Conservation (phyloP, 768 basidiomycete species). For the Amanita subjunquillea region DNA sequence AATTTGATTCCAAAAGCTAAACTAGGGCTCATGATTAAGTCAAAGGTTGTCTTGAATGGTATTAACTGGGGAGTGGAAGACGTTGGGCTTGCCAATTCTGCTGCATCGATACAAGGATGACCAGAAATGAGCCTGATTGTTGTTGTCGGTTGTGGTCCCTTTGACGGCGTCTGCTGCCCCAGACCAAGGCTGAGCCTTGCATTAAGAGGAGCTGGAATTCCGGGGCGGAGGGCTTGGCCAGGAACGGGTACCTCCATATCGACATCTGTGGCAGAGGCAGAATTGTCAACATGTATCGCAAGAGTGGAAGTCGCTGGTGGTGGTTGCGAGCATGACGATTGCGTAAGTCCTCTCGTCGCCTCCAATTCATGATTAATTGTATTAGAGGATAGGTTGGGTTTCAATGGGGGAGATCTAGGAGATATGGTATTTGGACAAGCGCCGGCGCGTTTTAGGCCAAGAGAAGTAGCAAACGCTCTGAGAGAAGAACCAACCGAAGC, state of each 20-base stretch:
- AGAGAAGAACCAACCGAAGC: conserved; percentile 65
- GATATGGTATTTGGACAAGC: conserved; percentile 17
- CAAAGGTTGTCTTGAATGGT: conserved; percentile 59
- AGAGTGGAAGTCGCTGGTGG: background rate
- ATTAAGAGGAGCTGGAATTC: conserved; percentile 48
- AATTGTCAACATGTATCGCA: conserved; percentile 16
- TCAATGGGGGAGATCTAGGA: conserved; percentile 6
- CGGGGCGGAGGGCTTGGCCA: conserved; percentile 46
- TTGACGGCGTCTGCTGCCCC: conserved; percentile 29
- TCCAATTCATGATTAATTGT: background rate
- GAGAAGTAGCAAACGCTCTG: conserved; percentile 64
- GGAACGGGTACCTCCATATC: conserved; percentile 41
- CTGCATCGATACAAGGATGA: background rate
- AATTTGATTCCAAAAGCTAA: conserved; percentile 12
- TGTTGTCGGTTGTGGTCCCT: conserved; percentile 32
- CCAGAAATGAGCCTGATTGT: conserved; percentile 41
- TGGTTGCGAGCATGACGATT: conserved; percentile 7
- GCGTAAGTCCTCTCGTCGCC: conserved; percentile 25
- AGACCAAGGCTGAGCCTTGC: conserved; percentile 53
- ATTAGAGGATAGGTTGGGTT: conserved; percentile 9
- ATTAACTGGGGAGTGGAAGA: conserved; percentile 50
- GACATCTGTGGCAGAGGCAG: conserved; percentile 11
- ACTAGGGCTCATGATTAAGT: conserved; percentile 50
- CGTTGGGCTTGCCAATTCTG: background rate
- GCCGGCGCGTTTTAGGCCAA: conserved; percentile 53